Conservation (phyloP, 2,329 filamentous ascomycete species). For the Chalaropsis ovoidea region DNA sequence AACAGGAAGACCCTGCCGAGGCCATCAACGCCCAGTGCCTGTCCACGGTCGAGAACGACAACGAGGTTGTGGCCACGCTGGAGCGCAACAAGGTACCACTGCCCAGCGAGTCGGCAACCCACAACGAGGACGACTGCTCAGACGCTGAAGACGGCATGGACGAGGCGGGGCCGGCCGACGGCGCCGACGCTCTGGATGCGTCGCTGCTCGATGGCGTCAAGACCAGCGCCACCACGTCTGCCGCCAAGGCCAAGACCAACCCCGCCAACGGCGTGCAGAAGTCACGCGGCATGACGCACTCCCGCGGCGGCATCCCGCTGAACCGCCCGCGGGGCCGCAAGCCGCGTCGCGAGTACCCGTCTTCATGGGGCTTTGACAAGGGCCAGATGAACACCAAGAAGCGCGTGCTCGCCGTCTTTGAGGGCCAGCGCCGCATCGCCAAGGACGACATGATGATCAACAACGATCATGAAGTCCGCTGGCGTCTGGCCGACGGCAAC, state of each 20-base stretch:
- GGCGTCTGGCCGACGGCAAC: conserved; percentile 64
- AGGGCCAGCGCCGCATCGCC: conserved; percentile 75
- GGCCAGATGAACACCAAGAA: conserved; percentile 98
- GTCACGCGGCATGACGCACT: conserved; percentile 65
- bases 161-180: conserved; percentile 34
- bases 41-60: conserved; percentile 55
- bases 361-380: conserved; percentile 83
- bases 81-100: conserved; percentile 52
- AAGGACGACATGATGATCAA: conserved; percentile 99
- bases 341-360: conserved; percentile 86
- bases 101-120: conserved; percentile 41
- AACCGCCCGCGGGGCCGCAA: conserved; percentile 61
- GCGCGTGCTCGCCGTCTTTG: conserved; percentile 85
- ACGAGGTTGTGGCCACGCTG: conserved; percentile 50
- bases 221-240: conserved; percentile 38
- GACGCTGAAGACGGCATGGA: conserved; percentile 50
- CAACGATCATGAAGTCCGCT: conserved; percentile 84
- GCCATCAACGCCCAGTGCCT: conserved; percentile 58
- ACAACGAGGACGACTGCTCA: conserved; percentile 40
- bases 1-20: conserved; percentile 60
- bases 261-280: conserved; percentile 50
- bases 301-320: conserved; percentile 58
- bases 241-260: conserved; percentile 48
- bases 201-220: conserved; percentile 41
- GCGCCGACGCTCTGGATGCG: conserved; percentile 27